Evolutionary conservation across 2,329 filamentous ascomycete genomes (phyloP), one percentile per base, ranked within the genome.

Genomic region (Calonectria naviculata): DNA sequence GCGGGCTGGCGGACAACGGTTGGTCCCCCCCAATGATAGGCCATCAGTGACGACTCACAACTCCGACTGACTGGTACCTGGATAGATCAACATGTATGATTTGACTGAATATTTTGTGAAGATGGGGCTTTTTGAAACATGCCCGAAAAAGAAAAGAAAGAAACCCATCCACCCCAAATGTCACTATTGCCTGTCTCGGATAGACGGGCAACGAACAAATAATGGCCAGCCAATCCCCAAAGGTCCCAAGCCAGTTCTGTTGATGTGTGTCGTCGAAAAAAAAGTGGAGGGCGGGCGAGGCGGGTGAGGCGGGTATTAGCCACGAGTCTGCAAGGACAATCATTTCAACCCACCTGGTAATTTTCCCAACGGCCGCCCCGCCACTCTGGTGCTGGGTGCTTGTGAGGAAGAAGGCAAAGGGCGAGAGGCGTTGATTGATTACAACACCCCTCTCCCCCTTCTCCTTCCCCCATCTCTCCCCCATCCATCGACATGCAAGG

Each of bases 231-330:
- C 31, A 56, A 26, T 24, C 12, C 13, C 21, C 29, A 38, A 56
- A 58, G 34, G 52, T 38, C 52, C 52, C 34, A 58, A 44, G 28
- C 56, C 56, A 24, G 29, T 24, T 19, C 38, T 17, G 21, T 28
- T 44, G 36, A 21, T 42, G 56, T 42, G 56, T 38, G 19, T 61
- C 56, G 56, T 61, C 26, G 17, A 41, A 44, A 31, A 29, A 61
- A 61, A 31, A 31, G 36, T 21, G 44, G 46, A 28, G 61, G 36
- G 36, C 44, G 28, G 66, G 58, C 34, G 66, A 54, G 66, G 66
- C 67, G 67, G 67, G 67, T 42, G 67, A 69, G 67, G 61, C 67
- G 67, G 61, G 67, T 68, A 64, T 67, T 62, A 46, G 60, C 61
- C 38, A 44, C 24, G 56, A 61, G 38, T 29, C 56, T 69, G 60